Conservation (phyloP, 2,329 filamentous ascomycete genomes). For the Aspergillus pseudotamarii region DNA sequence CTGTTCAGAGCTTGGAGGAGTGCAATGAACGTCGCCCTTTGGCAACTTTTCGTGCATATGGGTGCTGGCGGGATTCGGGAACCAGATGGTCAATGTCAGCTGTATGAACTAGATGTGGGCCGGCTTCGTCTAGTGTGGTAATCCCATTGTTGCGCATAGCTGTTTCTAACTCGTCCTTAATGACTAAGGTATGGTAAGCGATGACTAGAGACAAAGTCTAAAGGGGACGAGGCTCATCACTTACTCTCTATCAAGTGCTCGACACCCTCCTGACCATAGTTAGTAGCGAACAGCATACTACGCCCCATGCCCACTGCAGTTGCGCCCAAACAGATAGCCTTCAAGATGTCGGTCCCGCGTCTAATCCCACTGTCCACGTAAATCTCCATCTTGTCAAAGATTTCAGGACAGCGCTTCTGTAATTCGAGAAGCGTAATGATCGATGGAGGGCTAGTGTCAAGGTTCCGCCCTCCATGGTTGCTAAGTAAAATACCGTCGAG, state of each 20-base stretch:
- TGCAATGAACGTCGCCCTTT: constrained; percentile 27
- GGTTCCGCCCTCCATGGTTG: constrained; percentile 61
- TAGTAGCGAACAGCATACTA: constrained; percentile 56
- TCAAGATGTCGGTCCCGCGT: constrained; percentile 58
- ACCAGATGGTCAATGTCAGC: constrained; percentile 56
- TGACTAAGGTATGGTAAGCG: constrained; percentile 31
- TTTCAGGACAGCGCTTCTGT: constrained; percentile 53
- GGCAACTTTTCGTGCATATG: constrained; percentile 44
- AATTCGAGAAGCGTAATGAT: constrained; percentile 58
- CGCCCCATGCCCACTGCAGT: constrained; percentile 58
- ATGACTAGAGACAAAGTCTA: not conserved
- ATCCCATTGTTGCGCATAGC: constrained; percentile 53
- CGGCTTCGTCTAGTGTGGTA: constrained; percentile 47
- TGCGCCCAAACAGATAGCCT: constrained; percentile 57
- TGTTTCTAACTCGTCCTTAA: constrained; percentile 52
- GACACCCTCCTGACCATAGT: constrained; percentile 58
- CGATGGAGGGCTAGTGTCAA: constrained; percentile 55
- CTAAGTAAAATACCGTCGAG: constrained; percentile 59
- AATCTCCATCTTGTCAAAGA: constrained; percentile 54
- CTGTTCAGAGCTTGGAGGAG: constrained; percentile 31
- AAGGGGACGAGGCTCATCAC: constrained; percentile 26
- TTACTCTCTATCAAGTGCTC: constrained; percentile 59
- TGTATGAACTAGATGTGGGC: constrained; percentile 50
- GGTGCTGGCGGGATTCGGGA: constrained; percentile 43
- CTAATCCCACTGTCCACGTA: constrained; percentile 59